Conservation (phyloP, 2,329 filamentous ascomycete genomes). For the Aspergillus novoparasiticus region DNA sequence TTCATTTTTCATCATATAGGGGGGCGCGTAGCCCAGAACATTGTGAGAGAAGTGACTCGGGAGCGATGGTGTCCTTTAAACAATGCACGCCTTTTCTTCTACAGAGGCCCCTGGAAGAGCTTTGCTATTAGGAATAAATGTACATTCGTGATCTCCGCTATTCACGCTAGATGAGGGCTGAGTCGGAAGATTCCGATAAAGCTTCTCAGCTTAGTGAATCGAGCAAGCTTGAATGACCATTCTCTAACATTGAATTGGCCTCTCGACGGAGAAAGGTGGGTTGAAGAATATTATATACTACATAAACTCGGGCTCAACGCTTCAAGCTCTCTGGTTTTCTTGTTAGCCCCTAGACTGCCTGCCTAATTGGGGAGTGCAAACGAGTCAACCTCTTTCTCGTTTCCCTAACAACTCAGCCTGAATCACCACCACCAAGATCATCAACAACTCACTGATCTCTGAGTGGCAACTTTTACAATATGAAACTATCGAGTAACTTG, state of each 20-base stretch:
- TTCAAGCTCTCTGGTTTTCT: neutral
- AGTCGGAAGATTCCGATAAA: neutral
- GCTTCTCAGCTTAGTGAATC: neutral
- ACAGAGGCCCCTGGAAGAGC: too few species aligned
- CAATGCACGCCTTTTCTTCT: neutral
- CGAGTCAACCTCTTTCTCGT: neutral
- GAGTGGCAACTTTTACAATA: neutral
- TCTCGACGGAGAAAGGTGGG: neutral
- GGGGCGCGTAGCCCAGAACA: neutral
- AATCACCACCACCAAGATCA: neutral
- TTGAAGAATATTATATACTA: neutral
- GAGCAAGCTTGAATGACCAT: neutral
- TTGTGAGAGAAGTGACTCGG: neutral
- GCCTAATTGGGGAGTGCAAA: neutral
- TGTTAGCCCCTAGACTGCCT: neutral
- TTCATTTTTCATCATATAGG: neutral
- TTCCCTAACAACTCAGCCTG: neutral
- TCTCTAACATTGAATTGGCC: neutral
- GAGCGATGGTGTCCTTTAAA: neutral
- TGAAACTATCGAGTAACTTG: neutral
- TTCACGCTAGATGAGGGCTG: neutral
- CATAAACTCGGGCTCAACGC: neutral
- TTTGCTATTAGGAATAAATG: neutral
- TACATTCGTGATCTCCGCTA: neutral
- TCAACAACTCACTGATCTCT: neutral